These are phyloP conservation scores for Salix viminalis DNA, from an alignment of 345 rosid genomes.

Conservation along the genomic window DNA sequence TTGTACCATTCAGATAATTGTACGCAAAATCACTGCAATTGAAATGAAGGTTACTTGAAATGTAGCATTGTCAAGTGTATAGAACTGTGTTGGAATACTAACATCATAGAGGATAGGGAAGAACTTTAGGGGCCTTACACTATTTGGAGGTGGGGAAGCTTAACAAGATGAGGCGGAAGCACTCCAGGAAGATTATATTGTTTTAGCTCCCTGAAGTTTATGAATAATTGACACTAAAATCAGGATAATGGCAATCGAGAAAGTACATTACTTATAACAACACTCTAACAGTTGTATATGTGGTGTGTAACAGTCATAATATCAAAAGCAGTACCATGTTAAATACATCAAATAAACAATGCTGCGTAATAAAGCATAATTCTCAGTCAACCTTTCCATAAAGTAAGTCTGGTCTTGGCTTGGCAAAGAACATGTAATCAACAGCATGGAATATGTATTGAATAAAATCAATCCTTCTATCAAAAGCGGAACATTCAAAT, in stretches of 20 bases:
- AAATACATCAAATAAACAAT: neutral
- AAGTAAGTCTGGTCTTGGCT: neutral
- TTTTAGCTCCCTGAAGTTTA: conserved; percentile 40
- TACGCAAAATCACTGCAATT: conserved; percentile 51
- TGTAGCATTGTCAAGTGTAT: no score
- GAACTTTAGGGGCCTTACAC: conserved; percentile 39
- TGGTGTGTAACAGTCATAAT: neutral
- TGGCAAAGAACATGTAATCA: neutral
- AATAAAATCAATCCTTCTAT: conserved; percentile 2
- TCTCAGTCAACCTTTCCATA: neutral
- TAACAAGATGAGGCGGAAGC: conserved; percentile 55
- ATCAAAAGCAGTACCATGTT: neutral
- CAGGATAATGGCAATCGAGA: neutral
- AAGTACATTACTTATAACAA: neutral
- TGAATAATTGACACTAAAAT: neutral
- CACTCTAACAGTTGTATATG: neutral
- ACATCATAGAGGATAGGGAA: neutral
- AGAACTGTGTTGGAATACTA: neutral
- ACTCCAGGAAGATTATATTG: conserved; percentile 55
- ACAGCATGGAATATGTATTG: neutral
- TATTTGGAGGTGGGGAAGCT: conserved; percentile 46
- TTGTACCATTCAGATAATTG: conserved; percentile 51
- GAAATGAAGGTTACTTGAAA: neutral
- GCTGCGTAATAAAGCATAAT: neutral
- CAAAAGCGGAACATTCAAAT: neutral